These are phyloP conservation scores for Potentilla sterilis DNA, from an alignment of 306 rosid genomes.

Conservation along the genomic window DNA sequence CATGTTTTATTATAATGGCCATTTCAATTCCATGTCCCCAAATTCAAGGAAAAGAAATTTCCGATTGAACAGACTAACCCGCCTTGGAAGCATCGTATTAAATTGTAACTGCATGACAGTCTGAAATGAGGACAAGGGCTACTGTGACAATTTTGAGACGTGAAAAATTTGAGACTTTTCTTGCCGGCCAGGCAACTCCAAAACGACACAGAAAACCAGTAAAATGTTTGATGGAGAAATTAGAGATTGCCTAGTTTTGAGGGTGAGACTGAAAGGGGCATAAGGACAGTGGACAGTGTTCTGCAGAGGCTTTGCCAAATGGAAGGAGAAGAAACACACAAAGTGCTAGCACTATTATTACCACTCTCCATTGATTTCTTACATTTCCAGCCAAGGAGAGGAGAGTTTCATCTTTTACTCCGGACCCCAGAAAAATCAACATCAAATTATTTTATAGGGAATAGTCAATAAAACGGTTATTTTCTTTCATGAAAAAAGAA, in stretches of 20 bases:
- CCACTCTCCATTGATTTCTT: not conserved
- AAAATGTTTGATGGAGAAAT: not conserved
- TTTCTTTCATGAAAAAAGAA: not conserved
- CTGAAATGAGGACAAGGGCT: not conserved
- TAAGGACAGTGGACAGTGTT: not conserved
- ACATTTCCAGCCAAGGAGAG: not conserved
- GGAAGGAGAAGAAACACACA: conserved; percentile 8
- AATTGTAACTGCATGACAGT: not conserved
- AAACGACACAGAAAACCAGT: not conserved
- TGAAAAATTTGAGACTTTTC: not conserved
- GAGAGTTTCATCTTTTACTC: not conserved
- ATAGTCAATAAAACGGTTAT: not conserved
- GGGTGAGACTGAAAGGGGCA: not conserved
- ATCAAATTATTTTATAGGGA: not conserved
- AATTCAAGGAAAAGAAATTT: not conserved
- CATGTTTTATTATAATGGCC: not conserved
- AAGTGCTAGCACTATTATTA: not conserved
- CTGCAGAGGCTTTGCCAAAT: conserved; percentile 12
- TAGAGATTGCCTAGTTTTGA: not conserved
- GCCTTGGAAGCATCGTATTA: conserved; percentile 19
- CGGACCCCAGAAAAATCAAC: conserved; percentile 18
- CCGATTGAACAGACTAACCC: not conserved
- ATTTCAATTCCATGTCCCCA: not conserved
- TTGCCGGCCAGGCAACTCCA: conserved; percentile 18
- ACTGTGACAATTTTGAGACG: not conserved